A percentile compares a stretch with the other conserved stretches of the same genome.
phyloP scores from a whole-genome alignment of 2,329 filamentous ascomycete genomes.

The Colletotrichum magnum region DNA sequence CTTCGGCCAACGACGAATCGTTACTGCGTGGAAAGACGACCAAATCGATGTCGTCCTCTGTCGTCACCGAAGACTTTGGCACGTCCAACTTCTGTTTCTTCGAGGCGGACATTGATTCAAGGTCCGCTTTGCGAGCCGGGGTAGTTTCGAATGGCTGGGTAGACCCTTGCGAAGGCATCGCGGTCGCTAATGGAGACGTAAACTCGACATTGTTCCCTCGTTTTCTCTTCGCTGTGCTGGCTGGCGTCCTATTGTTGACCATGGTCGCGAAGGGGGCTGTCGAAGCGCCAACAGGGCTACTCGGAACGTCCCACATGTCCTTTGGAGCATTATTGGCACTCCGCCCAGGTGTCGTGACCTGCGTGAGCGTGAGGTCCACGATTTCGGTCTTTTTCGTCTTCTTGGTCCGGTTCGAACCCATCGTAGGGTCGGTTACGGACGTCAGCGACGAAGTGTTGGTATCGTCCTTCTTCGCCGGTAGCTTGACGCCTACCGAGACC shows the following conservation, averaged over 20 bases:
- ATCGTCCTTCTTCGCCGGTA: conserved; percentile 6
- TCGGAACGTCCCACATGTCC: conserved; percentile 62
- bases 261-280: conserved; percentile 27
- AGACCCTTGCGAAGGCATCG: conserved; percentile 26
- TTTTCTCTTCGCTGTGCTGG: conserved; percentile 31
- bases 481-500: background rate
- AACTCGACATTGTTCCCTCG: conserved; percentile 24
- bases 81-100: conserved; percentile 12
- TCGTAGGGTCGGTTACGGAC: conserved; percentile 48
- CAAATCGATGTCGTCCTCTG: conserved; percentile 44
- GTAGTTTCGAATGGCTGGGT: conserved; percentile 34
- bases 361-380: conserved; percentile 51
- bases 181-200: conserved; percentile 18
- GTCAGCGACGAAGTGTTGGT: conserved; percentile 42
- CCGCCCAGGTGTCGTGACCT: conserved; percentile 51
- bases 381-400: conserved; percentile 8
- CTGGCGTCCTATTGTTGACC: conserved; percentile 6
- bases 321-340: conserved; percentile 36
- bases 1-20: conserved; percentile 21
- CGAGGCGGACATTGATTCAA: background rate
- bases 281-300: conserved; percentile 52
- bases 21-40: conserved; percentile 40
- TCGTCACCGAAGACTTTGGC: background rate
- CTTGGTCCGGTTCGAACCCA: conserved; percentile 28
- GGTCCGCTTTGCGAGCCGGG: conserved; percentile 15